phyloP scores from a whole-genome alignment of 768 basidiomycete species.

The Termitomyces heimii region DNA sequence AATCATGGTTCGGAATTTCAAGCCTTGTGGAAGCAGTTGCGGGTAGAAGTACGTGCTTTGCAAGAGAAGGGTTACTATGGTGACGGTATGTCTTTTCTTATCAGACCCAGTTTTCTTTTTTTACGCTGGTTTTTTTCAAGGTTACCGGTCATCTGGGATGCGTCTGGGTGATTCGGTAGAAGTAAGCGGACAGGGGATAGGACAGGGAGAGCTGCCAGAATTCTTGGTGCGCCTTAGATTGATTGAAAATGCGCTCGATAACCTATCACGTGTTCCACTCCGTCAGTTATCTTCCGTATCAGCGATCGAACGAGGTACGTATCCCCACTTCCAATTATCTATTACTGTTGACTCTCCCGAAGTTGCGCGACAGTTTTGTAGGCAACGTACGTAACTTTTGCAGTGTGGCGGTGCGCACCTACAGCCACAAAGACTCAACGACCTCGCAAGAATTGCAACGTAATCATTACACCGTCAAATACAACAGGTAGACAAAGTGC shows the following conservation, averaged over 20 bases:
- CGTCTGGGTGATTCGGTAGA: slow-evolving; percentile 61
- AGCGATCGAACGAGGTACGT: neutral
- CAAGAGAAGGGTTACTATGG: slow-evolving; percentile 77
- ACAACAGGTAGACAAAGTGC: slow-evolving; percentile 56
- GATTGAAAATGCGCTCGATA: neutral
- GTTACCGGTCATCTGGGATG: slow-evolving; percentile 78
- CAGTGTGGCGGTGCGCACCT: slow-evolving; percentile 86
- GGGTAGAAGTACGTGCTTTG: slow-evolving; percentile 60
- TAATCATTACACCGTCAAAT: slow-evolving; percentile 42
- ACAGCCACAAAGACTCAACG: slow-evolving; percentile 38
- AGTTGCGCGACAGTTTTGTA: neutral
- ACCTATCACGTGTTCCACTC: neutral
- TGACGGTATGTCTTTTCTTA: slow-evolving; percentile 45
- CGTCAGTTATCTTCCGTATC: neutral
- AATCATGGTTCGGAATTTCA: slow-evolving; percentile 77
- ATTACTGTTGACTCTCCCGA: neutral
- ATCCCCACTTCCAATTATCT: neutral
- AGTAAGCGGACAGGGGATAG: slow-evolving; percentile 30
- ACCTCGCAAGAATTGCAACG: slow-evolving; percentile 16
- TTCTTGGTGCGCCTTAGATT: slow-evolving; percentile 52
- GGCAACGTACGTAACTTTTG: neutral
- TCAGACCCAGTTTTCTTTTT: neutral
- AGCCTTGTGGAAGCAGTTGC: slow-evolving; percentile 62
- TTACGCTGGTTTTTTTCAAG: slow-evolving; percentile 28
- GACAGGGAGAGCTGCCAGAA: slow-evolving; percentile 62